Base-by-base conservation (phyloP, 2,329 filamentous ascomycete genomes). In the Phaeophleospora eucalypticola region DNA sequence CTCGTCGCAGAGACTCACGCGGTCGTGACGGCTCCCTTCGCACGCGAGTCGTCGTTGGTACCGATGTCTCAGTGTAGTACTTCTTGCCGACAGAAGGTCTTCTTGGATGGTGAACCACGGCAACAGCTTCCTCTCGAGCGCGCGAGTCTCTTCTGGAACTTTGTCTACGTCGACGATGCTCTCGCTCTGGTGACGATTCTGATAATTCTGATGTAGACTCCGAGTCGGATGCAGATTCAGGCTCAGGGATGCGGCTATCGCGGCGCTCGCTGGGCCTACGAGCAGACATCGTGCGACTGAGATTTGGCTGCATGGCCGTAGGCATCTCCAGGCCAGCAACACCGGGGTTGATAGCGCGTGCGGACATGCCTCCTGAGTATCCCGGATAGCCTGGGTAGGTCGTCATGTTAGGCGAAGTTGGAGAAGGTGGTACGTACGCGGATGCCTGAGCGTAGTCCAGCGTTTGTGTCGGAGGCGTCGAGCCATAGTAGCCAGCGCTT, bases 391-490 rank as follows among this genome's bases (percentile, higher is more conserved):
- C 48, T 29, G 47, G 39, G 36, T 54, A 56, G 2, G 43, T 51
- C 4, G 24, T 37, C 2, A 21, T 37, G 15, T 36, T 39, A 16
- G 52, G 46, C 18, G 46, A 52, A 8, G 56, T 47, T 41, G 52
- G 52, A 12, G 57, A 52, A 4, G 51, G 51, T 3, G 41, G 47
- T 7, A 54, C 20, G 29, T 46, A 37, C 1, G 53, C 50, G 8
- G 53, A 57, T 6, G 58, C 56, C 12, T 48, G 45, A n/a, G 62
- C 60, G 33, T 56, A 56, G n/a, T 19, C 45, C 12, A 45, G 17
- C 9, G 45, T 61, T 59, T 57, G 53, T 10, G 42, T 49, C 14
- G 54, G 41, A 9, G 56, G 51, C 19, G 56, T 52, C 18, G 44
- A 41, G 18, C 52, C 57, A 15, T 52, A 45, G 48, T 53, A 49